Evolutionary conservation across 345 rosid species (phyloP).

Genomic region (Arabis alpina): DNA sequence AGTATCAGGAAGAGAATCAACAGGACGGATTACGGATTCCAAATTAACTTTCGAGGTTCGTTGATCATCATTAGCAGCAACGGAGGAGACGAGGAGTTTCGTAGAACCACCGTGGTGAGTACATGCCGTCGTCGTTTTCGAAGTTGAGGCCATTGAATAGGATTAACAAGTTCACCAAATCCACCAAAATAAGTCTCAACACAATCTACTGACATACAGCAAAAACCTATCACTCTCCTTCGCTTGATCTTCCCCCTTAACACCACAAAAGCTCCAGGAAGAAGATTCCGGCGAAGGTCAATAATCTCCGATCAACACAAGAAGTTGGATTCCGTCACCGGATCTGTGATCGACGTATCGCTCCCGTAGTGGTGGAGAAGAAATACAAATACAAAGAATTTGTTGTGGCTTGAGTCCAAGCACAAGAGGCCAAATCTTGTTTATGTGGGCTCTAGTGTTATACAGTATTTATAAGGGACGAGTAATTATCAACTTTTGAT

Average conservation of each 20-base stretch:
- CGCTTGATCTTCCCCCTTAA: conserved; percentile 36
- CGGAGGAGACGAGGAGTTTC: conserved; percentile 44
- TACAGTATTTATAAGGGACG: background rate
- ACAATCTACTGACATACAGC: conserved; percentile 97
- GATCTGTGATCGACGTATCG: conserved; percentile 29
- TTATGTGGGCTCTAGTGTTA: conserved; percentile 24
- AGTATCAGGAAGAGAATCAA: conserved; percentile 63
- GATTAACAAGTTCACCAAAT: conserved; percentile 83
- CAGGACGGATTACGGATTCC: conserved; percentile 64
- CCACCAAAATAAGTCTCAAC: conserved; percentile 66
- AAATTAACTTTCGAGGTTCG: conserved; percentile 44
- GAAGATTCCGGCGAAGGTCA: no score
- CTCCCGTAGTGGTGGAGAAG: conserved; percentile 25
- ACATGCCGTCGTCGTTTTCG: conserved; percentile 81
- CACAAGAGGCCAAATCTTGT: conserved; percentile 14
- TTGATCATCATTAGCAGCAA: conserved; percentile 45
- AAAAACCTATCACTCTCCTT: conserved; percentile 46
- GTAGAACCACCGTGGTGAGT: conserved; percentile 38
- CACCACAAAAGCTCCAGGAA: conserved; percentile 29
- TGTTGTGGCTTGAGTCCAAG: conserved; percentile 34
- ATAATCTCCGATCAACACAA: background rate
- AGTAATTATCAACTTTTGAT: background rate
- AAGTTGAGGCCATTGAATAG: conserved; percentile 94
- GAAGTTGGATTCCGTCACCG: conserved; percentile 14
- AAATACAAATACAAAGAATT: background rate